Base-by-base conservation (phyloP, 495 filamentous ascomycete species). In the Talaromyces adpressus region DNA sequence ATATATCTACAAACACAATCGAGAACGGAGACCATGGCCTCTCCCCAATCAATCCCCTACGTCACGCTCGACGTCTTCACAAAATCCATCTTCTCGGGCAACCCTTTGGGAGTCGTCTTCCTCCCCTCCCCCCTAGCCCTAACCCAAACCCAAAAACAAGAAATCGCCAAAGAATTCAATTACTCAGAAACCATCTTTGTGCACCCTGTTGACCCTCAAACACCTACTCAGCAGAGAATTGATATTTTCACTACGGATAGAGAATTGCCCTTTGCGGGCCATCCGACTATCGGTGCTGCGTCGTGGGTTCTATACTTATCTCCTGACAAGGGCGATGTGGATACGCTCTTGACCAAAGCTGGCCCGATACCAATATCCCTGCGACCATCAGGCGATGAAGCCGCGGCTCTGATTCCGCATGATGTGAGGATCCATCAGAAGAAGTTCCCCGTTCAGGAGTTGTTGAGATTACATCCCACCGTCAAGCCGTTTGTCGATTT, bases 171-270 rank as follows among this genome's bases (percentile, higher is more conserved):
- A 32, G 91, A 96, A 74, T 94, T 94, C 86, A 93, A 93, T 66
- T 81, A 91, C 66, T 91, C 89, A 4, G 91, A 94, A 69, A 93
- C 87, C 1, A 88, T 92, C 59, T 96, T 93, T 74, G 74, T 94
- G 14, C 84, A 91, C 65, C 69, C 71, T 22, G 41, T 58, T 5
- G 41, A 52, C 34, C 20, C 52, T 20, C 16, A 51, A 3, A 29
- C 23, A 20, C 60, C 60, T 7, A 51, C 20, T n/a, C 52, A 32
- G 32, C 52, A 47, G 39, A 57, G 39, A 30, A 85, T 92, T 69
- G 85, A 91, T 72, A 93, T 92, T 74, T 91, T 91, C 79, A 87
- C 85, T 29, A 71, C 77, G 16, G 71, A 77, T 29, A 65, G 65
- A 11, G 89, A 92, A 68, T 70, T 92, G 14, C 85, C 87, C 3